These are phyloP conservation scores for Metarhizium humberi DNA, from an alignment of 2,329 filamentous ascomycete genomes.

Conservation along the genomic window DNA sequence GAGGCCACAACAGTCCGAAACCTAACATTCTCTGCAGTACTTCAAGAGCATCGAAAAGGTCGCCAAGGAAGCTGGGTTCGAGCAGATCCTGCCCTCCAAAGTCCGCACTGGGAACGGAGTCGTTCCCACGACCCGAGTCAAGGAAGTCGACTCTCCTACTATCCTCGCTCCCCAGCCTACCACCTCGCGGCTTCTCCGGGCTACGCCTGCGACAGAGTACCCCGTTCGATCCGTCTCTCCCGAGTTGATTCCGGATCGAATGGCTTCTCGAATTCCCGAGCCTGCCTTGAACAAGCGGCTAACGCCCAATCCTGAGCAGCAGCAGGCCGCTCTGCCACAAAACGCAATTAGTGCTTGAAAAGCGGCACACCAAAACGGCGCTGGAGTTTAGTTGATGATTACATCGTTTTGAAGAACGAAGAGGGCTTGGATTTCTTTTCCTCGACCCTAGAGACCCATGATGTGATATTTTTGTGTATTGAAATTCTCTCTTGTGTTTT, in stretches of 20 bases:
- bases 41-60: conserved; percentile 64
- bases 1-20: background rate
- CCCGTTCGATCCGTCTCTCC: conserved; percentile 46
- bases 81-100: conserved; percentile 47
- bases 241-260: conserved; percentile 53
- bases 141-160: conserved; percentile 33
- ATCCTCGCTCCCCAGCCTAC: conserved; percentile 46
- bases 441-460: background rate
- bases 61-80: conserved; percentile 45
- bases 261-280: conserved; percentile 48
- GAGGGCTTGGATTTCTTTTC: background rate
- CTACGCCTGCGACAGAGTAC: conserved; percentile 45
- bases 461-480: too few species aligned
- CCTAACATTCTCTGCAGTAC: conserved; percentile 33
- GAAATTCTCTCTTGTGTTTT: background rate
- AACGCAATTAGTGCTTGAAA: conserved; percentile 11
- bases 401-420: background rate
- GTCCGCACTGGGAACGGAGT: conserved; percentile 42
- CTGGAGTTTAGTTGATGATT: background rate
- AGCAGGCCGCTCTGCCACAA: conserved; percentile 19
- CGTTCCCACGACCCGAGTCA: conserved; percentile 29
- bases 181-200: conserved; percentile 44
- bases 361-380: background rate
- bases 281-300: conserved; percentile 33
- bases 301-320: conserved; percentile 38